phyloP scores from a whole-genome alignment of 108 stramenopile genomes.

The Cyclotella distinguenda region DNA sequence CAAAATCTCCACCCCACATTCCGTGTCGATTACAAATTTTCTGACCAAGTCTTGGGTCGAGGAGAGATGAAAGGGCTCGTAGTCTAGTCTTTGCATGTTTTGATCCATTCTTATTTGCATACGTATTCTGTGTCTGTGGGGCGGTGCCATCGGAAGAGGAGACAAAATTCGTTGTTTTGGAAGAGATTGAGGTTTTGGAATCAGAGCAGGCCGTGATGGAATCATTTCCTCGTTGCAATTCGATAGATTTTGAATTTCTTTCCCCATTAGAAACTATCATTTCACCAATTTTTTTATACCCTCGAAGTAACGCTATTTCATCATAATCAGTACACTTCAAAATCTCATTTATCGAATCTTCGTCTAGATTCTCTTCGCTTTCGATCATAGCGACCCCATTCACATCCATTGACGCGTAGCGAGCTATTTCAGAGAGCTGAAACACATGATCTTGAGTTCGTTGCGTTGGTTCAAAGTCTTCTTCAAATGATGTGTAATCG shows the following conservation, averaged over 20 bases:
- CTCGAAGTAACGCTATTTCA: slow-evolving; percentile 1
- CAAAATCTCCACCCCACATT: slow-evolving; percentile 7
- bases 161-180: slow-evolving; percentile 1
- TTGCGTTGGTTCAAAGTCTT: too few relatives aligned
- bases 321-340: neutral
- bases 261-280: neutral
- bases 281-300: neutral
- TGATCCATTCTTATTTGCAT: neutral
- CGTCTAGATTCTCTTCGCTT: neutral
- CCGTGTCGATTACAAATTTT: neutral
- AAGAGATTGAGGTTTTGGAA: neutral
- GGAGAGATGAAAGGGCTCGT: slow-evolving; percentile 1
- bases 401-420: neutral
- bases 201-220: neutral
- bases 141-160: neutral
- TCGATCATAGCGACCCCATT: slow-evolving; percentile 14
- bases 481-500: too few relatives aligned
- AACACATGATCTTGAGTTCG: neutral
- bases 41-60: slow-evolving; percentile 1
- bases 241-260: neutral
- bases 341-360: neutral
- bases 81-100: slow-evolving; percentile 3
- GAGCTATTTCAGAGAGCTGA: neutral
- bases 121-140: neutral
- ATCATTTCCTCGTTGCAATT: neutral